Conservation (phyloP, 257 asterid genomes). For the Agastache rugosa region DNA sequence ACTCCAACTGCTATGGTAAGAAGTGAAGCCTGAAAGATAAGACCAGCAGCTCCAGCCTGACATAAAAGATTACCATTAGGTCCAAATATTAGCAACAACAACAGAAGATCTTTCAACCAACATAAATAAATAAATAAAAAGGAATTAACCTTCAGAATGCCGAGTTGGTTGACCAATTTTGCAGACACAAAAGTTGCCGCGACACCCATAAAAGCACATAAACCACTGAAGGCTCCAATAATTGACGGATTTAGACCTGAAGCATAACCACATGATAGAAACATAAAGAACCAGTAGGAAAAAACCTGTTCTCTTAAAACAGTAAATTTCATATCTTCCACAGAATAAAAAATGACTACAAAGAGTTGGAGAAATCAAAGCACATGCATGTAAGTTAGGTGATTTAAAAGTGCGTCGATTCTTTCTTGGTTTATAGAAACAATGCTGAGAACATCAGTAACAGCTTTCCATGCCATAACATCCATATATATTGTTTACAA, state of each 20-base stretch:
- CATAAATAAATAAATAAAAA: slow-evolving; percentile 14
- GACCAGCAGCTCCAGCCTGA: slow-evolving; percentile 99
- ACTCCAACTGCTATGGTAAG: slow-evolving; percentile 82
- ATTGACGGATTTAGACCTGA: slow-evolving; percentile 91
- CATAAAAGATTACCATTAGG: slow-evolving; percentile 39
- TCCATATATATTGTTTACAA: background rate
- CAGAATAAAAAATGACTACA: slow-evolving; percentile 1
- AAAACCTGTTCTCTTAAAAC: slow-evolving; percentile 2
- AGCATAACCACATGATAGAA: slow-evolving; percentile 34
- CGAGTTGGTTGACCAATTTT: slow-evolving; percentile 74
- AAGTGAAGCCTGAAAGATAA: slow-evolving; percentile 85
- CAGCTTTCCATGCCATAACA: too few species aligned
- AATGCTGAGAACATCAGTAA: background rate
- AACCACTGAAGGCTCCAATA: slow-evolving; percentile 90
- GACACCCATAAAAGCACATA: slow-evolving; percentile 92
- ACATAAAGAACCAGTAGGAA: background rate
- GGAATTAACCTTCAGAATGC: slow-evolving; percentile 70
- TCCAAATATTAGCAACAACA: slow-evolving; percentile 19
- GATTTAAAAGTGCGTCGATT: background rate
- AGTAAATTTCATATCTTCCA: slow-evolving; percentile 16
- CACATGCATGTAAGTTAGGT: background rate
- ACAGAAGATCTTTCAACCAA: slow-evolving; percentile 5
- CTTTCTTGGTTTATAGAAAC: slow-evolving; percentile 6
- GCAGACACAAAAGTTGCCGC: slow-evolving; percentile 91
- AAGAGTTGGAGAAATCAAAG: background rate